Base-by-base conservation (phyloP, 202 grass and related monocot species). In the Bolboschoenoplectus hybrid region DNA sequence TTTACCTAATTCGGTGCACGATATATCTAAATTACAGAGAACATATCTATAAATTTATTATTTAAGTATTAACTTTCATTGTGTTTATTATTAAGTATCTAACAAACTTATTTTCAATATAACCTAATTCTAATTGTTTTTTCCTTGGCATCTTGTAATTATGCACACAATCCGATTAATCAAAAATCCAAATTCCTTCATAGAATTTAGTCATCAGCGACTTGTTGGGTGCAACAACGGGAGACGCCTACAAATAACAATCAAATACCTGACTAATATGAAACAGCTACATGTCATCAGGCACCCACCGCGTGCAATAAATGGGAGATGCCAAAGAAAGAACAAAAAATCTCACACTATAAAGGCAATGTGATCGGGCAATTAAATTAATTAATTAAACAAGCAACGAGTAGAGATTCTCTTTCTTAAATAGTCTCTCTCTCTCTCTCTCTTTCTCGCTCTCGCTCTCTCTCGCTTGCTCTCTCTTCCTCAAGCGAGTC, bases 211-310 rank as follows among this genome's bases (percentile, higher is more conserved):
- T 78, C 44, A 57, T 55, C 9, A 36, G 43, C 50, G 3, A 17
- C 41, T 51, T 50, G 14, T 11, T 55, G 34, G 51, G 20, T 77
- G 73, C 73, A 77, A 77, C 6, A 77, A 9, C 4, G n/a, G 46
- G 34, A 81, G 76, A 81, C 2, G 9, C 6, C 12, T 53, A 78
- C 5, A 47, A 19, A 19, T 81, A 39, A 32, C 52, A 81, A 62
- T 43, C n/a, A 62, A 60, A 26, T 38, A 63, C 0, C 41, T 1
- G 7, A 71, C 16, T 32, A 26, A 73, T 0, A 26, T 5, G 8
- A 32, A 52, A 32, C 46, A 74, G 71, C 9, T 50, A 74, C 71
- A 75, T 35, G 50, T 79, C 74, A 79, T 79, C 34, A 79, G 4
- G 34, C 51, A 58, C 52, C 35, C 7, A n/a, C 2, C 52, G 12